phyloP scores from a whole-genome alignment of 768 basidiomycete species.

The Cystofilobasidium ferigula region DNA sequence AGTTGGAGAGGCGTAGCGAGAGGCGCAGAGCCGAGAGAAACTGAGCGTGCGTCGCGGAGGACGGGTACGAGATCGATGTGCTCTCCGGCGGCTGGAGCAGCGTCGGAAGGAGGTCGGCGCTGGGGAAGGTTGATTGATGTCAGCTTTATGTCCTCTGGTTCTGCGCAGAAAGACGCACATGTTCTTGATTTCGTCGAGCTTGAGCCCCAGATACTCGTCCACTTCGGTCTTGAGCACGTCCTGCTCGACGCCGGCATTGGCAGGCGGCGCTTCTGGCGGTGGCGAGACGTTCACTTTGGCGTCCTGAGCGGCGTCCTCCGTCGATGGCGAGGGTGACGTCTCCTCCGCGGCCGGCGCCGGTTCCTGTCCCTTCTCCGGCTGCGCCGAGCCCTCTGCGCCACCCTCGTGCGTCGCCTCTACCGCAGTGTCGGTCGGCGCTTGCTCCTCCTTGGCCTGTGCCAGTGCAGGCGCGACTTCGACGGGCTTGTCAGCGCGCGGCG shows the following conservation, averaged over 20 bases:
- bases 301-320: too few relatives aligned
- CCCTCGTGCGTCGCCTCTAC: too few relatives aligned
- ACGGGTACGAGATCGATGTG: neutral
- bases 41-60: neutral
- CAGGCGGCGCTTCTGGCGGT: neutral
- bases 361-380: neutral
- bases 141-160: neutral
- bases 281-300: too few relatives aligned
- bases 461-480: neutral
- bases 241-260: neutral
- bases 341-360: too few relatives aligned
- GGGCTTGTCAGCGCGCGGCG: neutral
- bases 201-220: neutral
- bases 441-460: too few relatives aligned
- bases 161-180: neutral
- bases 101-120: neutral
- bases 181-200: neutral
- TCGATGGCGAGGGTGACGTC: too few relatives aligned
- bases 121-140: neutral
- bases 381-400: too few relatives aligned
- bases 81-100: neutral
- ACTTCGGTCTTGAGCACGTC: neutral
- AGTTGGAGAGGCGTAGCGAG: neutral
- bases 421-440: too few relatives aligned
- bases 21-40: neutral